Conservation (phyloP, 2,329 filamentous ascomycete genomes). For the Alternaria sp. region DNA sequence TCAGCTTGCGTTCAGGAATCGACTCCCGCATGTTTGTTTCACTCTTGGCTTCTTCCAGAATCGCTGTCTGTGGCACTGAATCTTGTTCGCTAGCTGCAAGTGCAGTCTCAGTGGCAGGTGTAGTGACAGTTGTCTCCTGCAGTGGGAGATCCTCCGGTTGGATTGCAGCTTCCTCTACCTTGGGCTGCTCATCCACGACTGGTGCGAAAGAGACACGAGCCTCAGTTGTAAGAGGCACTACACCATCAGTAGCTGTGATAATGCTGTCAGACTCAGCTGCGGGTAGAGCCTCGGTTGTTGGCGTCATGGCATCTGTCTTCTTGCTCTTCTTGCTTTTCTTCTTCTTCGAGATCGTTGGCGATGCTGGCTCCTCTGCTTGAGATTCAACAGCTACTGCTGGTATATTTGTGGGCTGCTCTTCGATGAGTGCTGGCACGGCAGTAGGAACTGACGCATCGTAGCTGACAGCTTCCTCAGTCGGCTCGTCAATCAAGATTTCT, state of each 20-base stretch:
- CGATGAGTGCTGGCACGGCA: background rate
- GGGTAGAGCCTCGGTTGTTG: constrained; percentile 18
- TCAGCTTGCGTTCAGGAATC: constrained; percentile 38
- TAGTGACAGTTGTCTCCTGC: constrained; percentile 5
- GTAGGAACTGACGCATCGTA: background rate
- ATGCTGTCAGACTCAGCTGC: constrained; percentile 7
- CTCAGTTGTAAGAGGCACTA: background rate
- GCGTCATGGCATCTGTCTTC: constrained; percentile 25
- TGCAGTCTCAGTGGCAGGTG: constrained; percentile 8
- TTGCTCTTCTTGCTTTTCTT: constrained; percentile 43
- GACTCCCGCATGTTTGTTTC: constrained; percentile 23
- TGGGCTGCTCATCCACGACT: background rate
- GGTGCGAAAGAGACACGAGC: background rate
- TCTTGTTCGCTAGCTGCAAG: constrained; percentile 6
- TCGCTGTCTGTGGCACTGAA: background rate
- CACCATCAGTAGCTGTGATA: background rate
- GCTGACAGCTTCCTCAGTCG: background rate
- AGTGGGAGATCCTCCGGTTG: constrained; percentile 3
- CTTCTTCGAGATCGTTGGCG: constrained; percentile 24
- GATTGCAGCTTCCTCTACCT: constrained; percentile 9
- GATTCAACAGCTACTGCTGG: constrained; percentile 14
- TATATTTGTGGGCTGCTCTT: constrained; percentile 16
- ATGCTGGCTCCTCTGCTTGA: constrained; percentile 12
- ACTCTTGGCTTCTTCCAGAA: constrained; percentile 10
- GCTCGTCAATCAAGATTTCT: background rate